Conservation (phyloP, 345 rosid genomes). For the Linum tenue region DNA sequence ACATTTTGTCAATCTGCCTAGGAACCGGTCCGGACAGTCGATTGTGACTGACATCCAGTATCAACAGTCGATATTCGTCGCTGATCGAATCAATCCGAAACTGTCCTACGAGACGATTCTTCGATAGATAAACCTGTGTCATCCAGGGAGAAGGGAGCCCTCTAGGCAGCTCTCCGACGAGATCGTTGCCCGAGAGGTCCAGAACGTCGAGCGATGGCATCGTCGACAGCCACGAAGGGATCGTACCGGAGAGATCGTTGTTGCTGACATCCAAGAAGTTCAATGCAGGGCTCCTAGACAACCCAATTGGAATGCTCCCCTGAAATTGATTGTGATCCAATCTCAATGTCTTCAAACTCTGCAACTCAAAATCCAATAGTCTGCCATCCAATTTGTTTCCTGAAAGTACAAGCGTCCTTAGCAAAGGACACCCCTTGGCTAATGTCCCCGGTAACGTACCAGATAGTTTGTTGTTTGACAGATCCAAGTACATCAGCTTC, state of each 20-base stretch:
- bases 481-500: not conserved
- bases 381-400: constrained; percentile 20
- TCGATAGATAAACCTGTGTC: constrained; percentile 1
- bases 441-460: constrained; percentile 11
- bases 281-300: not conserved
- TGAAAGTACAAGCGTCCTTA: constrained; percentile 5
- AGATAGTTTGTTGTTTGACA: constrained; percentile 15
- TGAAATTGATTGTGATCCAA: not conserved
- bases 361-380: constrained; percentile 1
- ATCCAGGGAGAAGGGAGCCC: not conserved
- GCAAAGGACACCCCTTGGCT: not conserved
- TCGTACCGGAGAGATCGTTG: not conserved
- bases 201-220: not conserved
- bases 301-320: constrained; percentile 6
- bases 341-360: not conserved
- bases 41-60: constrained; percentile 2
- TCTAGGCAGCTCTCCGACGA: not conserved
- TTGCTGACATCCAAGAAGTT: not conserved
- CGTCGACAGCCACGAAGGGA: not conserved
- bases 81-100: not conserved
- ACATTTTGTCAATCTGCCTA: not conserved
- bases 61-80: not conserved
- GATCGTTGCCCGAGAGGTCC: not conserved
- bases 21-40: not conserved
- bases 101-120: not conserved